Base-by-base conservation (phyloP, 495 filamentous ascomycete genomes). In the Apodospora peruviana region DNA sequence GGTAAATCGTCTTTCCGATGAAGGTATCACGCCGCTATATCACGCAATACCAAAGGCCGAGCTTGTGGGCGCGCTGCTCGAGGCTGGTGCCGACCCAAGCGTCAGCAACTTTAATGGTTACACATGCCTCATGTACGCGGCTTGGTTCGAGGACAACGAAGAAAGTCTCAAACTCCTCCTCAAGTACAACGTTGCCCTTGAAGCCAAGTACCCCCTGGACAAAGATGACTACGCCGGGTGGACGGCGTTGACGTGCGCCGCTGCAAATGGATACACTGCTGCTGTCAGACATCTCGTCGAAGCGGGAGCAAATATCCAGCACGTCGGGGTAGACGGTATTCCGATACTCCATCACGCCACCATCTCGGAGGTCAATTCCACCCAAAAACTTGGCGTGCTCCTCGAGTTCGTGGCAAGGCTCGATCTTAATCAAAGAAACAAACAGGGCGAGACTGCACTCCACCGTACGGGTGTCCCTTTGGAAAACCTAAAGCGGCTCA, bases 301-400 rank as follows among this genome's bases (percentile, higher is more conserved):
- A 32, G 43, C 43, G 4, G 43, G 43, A 35, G 43, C 43, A 20
- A 45, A 45, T 34, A 5, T 45, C 43, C 23, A 45, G 43, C 43
- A 45, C 27, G 43, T 45, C 17, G 43, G 43, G 12, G 43, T 1
- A 29, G 43, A 45, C 43, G 23, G 43, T 18, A 29, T 45, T 45
- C 43, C 43, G 4, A 45, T 45, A 17, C 43, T 45, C 14, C 43
- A 45, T 25, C 24, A 45, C 43, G 43, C 43, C 25, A 24, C 24
- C 43, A 35, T 1, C 24, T 9, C 23, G n/a, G 2, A 3, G 20
- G 2, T 34, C 24, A 24, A 40, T 17, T 17, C 37, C 9, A 45
- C 23, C 43, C 23, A 17, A 45, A 45, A 45, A 19, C 43, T 45
- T 35, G 27, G 10, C 2, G 18, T 45, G 1, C 24, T 45, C 2